Conservation (phyloP, 768 basidiomycete genomes). For the Erythrobasidium yunnanense region DNA sequence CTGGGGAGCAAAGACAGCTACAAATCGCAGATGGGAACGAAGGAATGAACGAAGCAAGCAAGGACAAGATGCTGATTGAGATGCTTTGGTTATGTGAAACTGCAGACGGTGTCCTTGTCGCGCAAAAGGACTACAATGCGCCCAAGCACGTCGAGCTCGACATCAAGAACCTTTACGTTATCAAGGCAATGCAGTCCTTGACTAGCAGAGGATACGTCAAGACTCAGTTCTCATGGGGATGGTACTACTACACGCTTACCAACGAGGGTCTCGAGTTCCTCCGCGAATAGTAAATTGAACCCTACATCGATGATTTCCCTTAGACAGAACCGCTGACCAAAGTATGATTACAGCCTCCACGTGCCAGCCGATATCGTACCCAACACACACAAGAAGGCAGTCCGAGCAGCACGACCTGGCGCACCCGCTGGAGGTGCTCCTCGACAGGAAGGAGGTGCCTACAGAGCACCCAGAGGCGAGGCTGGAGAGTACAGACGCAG, state of each 20-base stretch:
- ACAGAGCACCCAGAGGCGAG: constrained; percentile 45
- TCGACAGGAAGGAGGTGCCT: constrained; percentile 24
- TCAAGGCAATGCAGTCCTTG: constrained; percentile 60
- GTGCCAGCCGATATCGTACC: constrained; percentile 93
- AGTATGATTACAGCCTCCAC: constrained; percentile 59
- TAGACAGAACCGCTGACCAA: not conserved
- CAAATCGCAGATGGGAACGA: not conserved
- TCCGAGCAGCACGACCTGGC: constrained; percentile 73
- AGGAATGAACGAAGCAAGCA: not conserved
- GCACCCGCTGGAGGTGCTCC: constrained; percentile 54
- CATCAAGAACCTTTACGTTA: constrained; percentile 57
- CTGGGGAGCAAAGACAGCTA: not conserved
- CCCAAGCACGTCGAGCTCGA: constrained; percentile 80
- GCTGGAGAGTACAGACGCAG: constrained; percentile 70
- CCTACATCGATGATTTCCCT: constrained; percentile 36
- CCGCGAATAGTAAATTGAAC: constrained; percentile 59
- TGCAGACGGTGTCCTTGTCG: constrained; percentile 97
- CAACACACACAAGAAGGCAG: constrained; percentile 91
- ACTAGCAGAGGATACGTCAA: constrained; percentile 77
- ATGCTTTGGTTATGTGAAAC: too few relatives aligned
- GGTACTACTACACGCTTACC: constrained; percentile 95
- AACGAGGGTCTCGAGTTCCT: constrained; percentile 95
- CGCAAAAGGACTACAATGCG: constrained; percentile 97
- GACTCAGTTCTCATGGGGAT: constrained; percentile 99
- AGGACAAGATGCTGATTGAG: constrained; percentile 1